These are phyloP conservation scores for Penicillium sp. DNA, from an alignment of 2,329 filamentous ascomycete genomes.

Conservation along the genomic window DNA sequence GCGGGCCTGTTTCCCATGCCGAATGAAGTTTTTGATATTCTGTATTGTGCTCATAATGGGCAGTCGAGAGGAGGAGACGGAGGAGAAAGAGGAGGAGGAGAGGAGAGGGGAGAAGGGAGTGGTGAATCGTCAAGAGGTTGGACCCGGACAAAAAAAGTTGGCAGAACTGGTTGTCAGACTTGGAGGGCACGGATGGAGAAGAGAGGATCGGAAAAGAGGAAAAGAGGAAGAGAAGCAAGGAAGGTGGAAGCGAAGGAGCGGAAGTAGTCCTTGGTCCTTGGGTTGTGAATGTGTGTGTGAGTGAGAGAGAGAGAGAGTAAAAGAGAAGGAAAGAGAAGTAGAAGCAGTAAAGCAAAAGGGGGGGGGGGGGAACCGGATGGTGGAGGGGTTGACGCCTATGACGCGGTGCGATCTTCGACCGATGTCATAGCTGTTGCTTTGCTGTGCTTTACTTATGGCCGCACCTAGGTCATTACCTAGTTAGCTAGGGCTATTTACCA, in stretches of 20 bases:
- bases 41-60: conserved; percentile 74
- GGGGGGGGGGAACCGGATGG: neutral
- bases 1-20: conserved; percentile 94
- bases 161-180: too few species aligned
- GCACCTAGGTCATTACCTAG: too few species aligned
- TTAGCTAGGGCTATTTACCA: too few species aligned
- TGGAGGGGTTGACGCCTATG: conserved; percentile 13
- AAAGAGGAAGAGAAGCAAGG: conserved; percentile 12
- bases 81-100: neutral
- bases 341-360: neutral
- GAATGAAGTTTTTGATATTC: conserved; percentile 97
- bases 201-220: neutral
- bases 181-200: conserved; percentile 1
- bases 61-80: conserved; percentile 1
- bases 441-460: too few species aligned
- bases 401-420: conserved; percentile 15
- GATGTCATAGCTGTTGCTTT: conserved; percentile 17
- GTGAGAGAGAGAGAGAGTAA: neutral
- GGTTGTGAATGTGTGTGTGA: neutral
- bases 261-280: conserved; percentile 6
- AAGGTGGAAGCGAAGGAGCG: conserved; percentile 10
- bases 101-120: neutral
- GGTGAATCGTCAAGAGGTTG: conserved; percentile 1
- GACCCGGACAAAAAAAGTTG: conserved; percentile 2
- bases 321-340: neutral